These are phyloP conservation scores for Oenanthe sinensis DNA, from an alignment of 129 eudicot species.

Conservation along the genomic window DNA sequence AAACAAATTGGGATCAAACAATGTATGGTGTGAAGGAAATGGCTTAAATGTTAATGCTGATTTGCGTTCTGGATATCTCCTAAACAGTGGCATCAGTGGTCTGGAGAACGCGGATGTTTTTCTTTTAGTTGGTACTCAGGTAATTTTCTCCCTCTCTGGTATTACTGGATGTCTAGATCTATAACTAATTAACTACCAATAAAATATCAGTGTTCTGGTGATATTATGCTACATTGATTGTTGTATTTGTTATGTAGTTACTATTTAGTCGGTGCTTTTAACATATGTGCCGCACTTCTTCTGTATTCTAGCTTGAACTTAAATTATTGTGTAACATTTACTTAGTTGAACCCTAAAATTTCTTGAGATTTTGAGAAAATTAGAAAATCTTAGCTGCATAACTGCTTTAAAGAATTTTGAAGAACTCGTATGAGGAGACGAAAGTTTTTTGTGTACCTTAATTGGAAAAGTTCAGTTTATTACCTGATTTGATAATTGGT, in stretches of 20 bases:
- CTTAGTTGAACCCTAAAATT: background rate
- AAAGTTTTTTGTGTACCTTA: background rate
- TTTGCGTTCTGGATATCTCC: slow-evolving; percentile 75
- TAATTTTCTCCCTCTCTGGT: slow-evolving; percentile 17
- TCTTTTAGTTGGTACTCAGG: slow-evolving; percentile 97
- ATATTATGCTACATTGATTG: background rate
- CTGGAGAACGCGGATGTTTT: slow-evolving; percentile 89
- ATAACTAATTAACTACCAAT: no score
- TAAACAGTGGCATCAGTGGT: slow-evolving; percentile 71
- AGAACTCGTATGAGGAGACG: background rate
- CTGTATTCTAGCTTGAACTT: background rate
- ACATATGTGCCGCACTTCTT: background rate
- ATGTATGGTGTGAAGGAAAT: slow-evolving; percentile 89
- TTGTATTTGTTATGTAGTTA: background rate
- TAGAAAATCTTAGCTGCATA: background rate
- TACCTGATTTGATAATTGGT: no score
- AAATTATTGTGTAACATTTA: no score
- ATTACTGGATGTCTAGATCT: background rate
- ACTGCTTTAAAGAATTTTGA: background rate
- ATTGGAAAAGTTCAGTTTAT: background rate
- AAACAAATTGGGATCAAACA: slow-evolving; percentile 83
- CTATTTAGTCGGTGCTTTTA: background rate
- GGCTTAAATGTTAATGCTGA: slow-evolving; percentile 73
- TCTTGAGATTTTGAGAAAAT: no score
- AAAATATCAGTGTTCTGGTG: background rate